A percentile compares a stretch with the other conserved stretches of the same genome.
Conservation (phyloP, 176 grass and related monocot species). For the Phoenix dactylifera region DNA sequence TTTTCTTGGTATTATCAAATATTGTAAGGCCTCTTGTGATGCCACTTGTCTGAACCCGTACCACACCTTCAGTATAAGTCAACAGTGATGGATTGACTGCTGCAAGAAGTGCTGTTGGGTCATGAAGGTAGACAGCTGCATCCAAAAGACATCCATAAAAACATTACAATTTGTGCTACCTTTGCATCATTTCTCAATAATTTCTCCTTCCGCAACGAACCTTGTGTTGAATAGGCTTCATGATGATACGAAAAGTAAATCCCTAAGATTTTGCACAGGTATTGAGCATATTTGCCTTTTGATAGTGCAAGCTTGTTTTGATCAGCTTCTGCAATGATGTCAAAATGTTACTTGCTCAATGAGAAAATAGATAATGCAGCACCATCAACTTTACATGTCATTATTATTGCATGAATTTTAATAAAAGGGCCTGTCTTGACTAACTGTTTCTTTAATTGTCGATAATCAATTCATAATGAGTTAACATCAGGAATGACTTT, state of each 20-base stretch:
- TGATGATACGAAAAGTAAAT: conserved; percentile 75
- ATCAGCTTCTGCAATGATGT: conserved; percentile 44
- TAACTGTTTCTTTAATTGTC: no score
- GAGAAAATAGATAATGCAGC: background rate
- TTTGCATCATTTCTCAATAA: background rate
- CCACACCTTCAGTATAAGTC: conserved; percentile 83
- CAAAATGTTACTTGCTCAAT: conserved; percentile 5
- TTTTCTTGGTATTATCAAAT: conserved; percentile 88
- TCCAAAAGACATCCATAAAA: conserved; percentile 5
- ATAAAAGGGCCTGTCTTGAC: no score
- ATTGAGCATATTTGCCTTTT: conserved; percentile 63
- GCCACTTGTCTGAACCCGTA: conserved; percentile 74
- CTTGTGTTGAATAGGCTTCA: conserved; percentile 61
- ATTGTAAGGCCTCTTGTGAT: conserved; percentile 72
- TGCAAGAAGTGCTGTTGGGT: conserved; percentile 66
- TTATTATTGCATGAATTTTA: no score
- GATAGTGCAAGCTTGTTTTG: conserved; percentile 50
- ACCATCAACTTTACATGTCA: no score
- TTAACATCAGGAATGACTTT: no score
- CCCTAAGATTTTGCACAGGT: conserved; percentile 72
- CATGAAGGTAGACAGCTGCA: conserved; percentile 91
- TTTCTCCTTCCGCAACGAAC: conserved; percentile 25
- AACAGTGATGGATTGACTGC: conserved; percentile 72
- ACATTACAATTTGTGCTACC: background rate
- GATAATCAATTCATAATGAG: no score